A percentile compares a stretch with the other conserved stretches of the same genome.
These are phyloP conservation scores for Orbilia ellipsospora DNA, from an alignment of 2,329 filamentous ascomycete genomes.

Conservation along the genomic window DNA sequence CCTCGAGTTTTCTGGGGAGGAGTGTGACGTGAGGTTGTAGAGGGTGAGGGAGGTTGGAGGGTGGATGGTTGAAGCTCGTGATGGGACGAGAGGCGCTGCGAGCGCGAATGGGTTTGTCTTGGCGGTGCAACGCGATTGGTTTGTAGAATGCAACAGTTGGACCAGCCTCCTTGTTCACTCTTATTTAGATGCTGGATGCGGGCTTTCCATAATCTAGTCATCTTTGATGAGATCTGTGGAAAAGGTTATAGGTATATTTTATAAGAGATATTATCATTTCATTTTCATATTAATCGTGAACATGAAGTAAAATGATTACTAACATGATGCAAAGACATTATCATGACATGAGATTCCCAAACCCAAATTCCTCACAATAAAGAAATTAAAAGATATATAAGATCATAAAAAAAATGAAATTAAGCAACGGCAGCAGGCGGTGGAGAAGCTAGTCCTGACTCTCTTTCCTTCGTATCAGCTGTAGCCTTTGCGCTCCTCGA, in stretches of 20 bases:
- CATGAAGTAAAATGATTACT: too few species aligned
- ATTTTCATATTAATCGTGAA: too few species aligned
- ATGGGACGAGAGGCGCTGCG: conserved; percentile 3
- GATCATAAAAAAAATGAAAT: not conserved
- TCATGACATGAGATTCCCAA: too few species aligned
- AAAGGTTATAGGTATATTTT: too few species aligned
- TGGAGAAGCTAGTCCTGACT: not conserved
- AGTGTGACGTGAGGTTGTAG: not conserved
- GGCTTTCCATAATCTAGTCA: too few species aligned
- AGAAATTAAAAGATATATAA: not conserved
- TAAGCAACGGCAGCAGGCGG: conserved; percentile 14
- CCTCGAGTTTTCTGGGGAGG: not conserved
- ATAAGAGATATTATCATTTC: too few species aligned
- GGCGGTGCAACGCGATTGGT: not conserved
- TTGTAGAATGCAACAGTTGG: too few species aligned
- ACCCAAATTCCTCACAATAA: not conserved
- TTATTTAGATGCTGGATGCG: too few species aligned
- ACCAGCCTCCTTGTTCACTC: too few species aligned
- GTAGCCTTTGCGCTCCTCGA: conserved; percentile 7
- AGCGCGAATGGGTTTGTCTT: not conserved
- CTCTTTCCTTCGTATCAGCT: not conserved
- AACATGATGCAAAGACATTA: too few species aligned
- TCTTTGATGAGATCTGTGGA: too few species aligned
- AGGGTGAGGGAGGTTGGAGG: too few species aligned
- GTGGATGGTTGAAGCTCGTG: conserved; percentile 1